Percentiles rank a stretch among this genome's conserved stretches.
phyloP scores from a whole-genome alignment of 345 rosid genomes.

The Citrus maxima region DNA sequence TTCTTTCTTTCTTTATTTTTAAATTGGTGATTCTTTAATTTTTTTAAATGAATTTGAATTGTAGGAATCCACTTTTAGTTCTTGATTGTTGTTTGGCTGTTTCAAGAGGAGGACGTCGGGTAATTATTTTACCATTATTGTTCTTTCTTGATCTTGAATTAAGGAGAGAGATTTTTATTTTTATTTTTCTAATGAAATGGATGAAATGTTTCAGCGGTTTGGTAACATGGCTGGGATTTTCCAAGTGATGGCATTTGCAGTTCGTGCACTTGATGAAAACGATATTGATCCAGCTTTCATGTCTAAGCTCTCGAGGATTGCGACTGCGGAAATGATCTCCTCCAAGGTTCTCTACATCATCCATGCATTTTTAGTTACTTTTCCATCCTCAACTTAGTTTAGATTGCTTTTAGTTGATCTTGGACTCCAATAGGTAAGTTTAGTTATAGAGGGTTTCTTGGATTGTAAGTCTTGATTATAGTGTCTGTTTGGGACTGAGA shows the following conservation, averaged over 20 bases:
- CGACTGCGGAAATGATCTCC: conserved; percentile 86
- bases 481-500: neutral
- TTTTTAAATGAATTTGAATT: conserved; percentile 10
- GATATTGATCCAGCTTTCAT: conserved; percentile 71
- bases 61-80: conserved; percentile 87
- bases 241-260: conserved; percentile 87
- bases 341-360: conserved; percentile 54
- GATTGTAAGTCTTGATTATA: neutral
- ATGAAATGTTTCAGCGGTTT: conserved; percentile 49
- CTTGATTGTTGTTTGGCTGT: conserved; percentile 85
- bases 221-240: conserved; percentile 93
- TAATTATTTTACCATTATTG: conserved; percentile 17
- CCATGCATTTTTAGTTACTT: neutral
- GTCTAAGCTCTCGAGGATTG: conserved; percentile 89
- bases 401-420: neutral
- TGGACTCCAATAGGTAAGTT: neutral
- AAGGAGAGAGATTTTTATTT: neutral
- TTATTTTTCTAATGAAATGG: neutral
- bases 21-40: neutral
- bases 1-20: neutral
- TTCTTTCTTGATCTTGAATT: neutral
- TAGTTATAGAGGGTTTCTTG: neutral
- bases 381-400: neutral
- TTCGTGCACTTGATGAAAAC: conserved; percentile 52
- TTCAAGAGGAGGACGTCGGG: conserved; percentile 92